Evolutionary conservation across 2,329 filamentous ascomycete genomes (phyloP).

Genomic region (Calonectria hongkongensis): DNA sequence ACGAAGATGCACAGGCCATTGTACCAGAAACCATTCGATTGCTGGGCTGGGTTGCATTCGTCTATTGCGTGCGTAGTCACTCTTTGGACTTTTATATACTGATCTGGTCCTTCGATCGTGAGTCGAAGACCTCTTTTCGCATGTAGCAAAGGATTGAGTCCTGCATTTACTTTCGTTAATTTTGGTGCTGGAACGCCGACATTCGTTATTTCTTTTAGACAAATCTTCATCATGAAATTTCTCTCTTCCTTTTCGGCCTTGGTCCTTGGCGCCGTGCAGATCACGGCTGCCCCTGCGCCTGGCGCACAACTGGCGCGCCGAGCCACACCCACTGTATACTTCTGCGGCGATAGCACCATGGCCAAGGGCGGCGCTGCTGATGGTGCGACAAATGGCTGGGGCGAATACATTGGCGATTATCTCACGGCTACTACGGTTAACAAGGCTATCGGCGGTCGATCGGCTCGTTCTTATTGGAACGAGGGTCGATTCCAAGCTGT

Average conservation of each 20-base stretch:
- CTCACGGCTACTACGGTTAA: constrained; percentile 71
- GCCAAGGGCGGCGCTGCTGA: constrained; percentile 66
- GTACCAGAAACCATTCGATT: constrained; percentile 18
- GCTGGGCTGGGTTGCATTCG: constrained; percentile 28
- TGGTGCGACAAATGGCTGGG: constrained; percentile 74
- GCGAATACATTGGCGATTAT: constrained; percentile 74
- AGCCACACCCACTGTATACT: constrained; percentile 66
- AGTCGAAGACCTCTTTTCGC: background rate
- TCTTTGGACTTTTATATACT: background rate
- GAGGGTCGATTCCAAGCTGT: constrained; percentile 79
- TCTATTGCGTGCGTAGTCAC: background rate
- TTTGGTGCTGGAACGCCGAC: background rate
- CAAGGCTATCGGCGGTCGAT: constrained; percentile 79
- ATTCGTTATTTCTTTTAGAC: background rate
- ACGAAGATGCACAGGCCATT: constrained; percentile 19
- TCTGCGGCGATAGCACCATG: constrained; percentile 79
- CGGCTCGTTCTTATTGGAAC: constrained; percentile 78
- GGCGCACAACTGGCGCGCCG: constrained; percentile 28
- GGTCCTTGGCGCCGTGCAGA: constrained; percentile 43
- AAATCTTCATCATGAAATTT: constrained; percentile 49
- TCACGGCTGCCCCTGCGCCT: constrained; percentile 38
- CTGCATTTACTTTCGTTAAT: constrained; percentile 8
- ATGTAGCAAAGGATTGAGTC: background rate
- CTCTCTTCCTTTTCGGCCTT: constrained; percentile 44
- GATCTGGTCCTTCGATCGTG: too few relatives aligned